Evolutionary conservation across 805 yeast genomes (phyloP), one percentile per base, ranked within the genome.

Genomic region (Wickerhamiella lipophila): DNA sequence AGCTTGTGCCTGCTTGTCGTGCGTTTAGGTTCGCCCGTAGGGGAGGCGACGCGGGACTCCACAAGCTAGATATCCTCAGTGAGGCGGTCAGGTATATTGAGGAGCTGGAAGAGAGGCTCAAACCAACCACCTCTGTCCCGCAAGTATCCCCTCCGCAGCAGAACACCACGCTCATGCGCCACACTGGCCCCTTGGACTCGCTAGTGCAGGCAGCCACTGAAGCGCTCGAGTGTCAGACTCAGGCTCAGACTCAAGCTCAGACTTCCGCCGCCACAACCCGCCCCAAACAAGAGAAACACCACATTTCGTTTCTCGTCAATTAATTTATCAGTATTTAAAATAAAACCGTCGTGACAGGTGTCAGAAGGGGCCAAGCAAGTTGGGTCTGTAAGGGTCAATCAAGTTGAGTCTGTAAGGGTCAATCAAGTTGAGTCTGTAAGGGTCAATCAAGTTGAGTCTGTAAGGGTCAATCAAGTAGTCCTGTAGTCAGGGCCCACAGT

Each of bases 21-120:
- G 68, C 72, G 27, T 70, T 74, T 19, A 52, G 54, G 13, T 54
- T 61, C 22, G 57, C 64, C 16, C 48, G 53, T 8, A 52, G 60
- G 38, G 67, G 67, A 18, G 66, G 67, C 16, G 69, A 66, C 49
- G 80, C 76, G 52, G 81, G 82, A 16, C 80, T 84, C 78, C 85
- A 83, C 65, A 84, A 84, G 64, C 71, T 84, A 52, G 83, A 87
- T 3, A 81, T 84, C 25, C 66, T 84, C 38, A 87, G 83, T 61
- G 79, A 84, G n/a, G 77, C 89, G 0, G 94, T 84, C 21, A 88
- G 82, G 58, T 83, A 84, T 59, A 79, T 84, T 53, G 70, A 77
- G 52, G 81, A 82, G 58, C 68, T 83, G 44, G 87, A 83, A 60
- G 16, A 32, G 11, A 18, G 18, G 9, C 38, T 32, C 18, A 32